Base-by-base conservation (phyloP, 805 yeast species). In the Blastobotrys americana region DNA sequence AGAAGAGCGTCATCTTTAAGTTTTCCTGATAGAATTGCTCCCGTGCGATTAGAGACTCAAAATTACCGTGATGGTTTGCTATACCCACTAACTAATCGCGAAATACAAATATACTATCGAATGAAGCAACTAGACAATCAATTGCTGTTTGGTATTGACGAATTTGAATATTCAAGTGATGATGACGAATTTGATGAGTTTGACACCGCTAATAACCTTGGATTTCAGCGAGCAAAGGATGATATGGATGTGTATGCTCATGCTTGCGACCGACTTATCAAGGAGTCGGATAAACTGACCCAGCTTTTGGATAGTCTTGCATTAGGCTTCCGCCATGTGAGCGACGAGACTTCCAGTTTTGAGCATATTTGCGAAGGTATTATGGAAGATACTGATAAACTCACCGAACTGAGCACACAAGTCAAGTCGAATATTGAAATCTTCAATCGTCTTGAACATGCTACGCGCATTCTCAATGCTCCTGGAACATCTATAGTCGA, bases 361-460 rank as follows among this genome's bases (percentile, higher is more conserved):
- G 83, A 82, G 52, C 55, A 64, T 0, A 72, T 76, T 39, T 76
- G 86, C 1, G 71, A 73, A 19, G 57, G 66, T 8, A 66, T 82
- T 44, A 65, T 80, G 41, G 59, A 60, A 1, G 71, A 72, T 44
- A 75, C 80, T 40, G 58, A 61, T 1, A 64, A 66, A 10, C 68
- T 76, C 42, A 64, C 65, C 16, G 49, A 51, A 1, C 65, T 78
- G 34, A 68, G 73, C 23, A 55, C 58, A 0, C 75, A 73, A 3
- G 60, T 86, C 19, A 67, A 71, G 16, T 42, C 54, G 1, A 71
- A 76, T 40, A 69, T 90, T 45, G 60, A 68, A 16, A 70, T 78
- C 43, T 89, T 86, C 59, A 88, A 83, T 51, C 69, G 76, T 17
- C 66, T 90, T 43, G 95, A 87, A 43, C 67, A 74, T 2, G 80